Evolutionary conservation across 176 grass and related monocot species (phyloP), one percentile per base, ranked within the genome.

Genomic region (Oryza australiensis): DNA sequence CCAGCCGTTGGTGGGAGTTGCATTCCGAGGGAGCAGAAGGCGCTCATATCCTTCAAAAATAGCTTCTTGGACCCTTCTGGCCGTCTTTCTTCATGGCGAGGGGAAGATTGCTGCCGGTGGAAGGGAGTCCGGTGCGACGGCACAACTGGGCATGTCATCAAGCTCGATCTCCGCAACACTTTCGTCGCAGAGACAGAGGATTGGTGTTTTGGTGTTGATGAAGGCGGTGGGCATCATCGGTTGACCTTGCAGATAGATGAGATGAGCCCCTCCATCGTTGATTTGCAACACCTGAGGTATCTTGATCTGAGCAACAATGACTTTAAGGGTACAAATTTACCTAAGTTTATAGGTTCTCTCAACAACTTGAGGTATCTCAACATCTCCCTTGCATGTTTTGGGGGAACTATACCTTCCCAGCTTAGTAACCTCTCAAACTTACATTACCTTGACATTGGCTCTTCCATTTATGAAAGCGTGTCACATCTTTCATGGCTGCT

Each of bases 391-490:
- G 2, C n/a, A 24, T 3, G 8, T 10, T 86, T 92, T 48, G 27
- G 20, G 23, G 86, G 90, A 7, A 64, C 5, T 11, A 60, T 88
- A 66, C 82, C 90, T 32, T 73, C 82, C 1, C 75, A 88, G 13
- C 33, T 91, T 5, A 77, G 89, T 81, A 91, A 91, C 30, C 82
- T 88, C 72, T 85, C 76, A 7, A 85, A 80, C 38, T n/a, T 88
- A 34, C 20, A 0, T 5, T 67, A 88, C 68, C 27, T 88, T 4
- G 53, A 5, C 59, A 0, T 26, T 55, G 1, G 34, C 34, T 35
- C 34, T 35, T 35, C 34, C 34, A 35, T 35, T 35, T 35, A 35
- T 6, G 34, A 35, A 35, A 35, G 34, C 34, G 34, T 35, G 34
- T 35, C 34, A 37, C 7, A 37, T 37, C 35, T 37, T 37, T 37